Percentiles rank a stretch among this genome's conserved stretches.
Conservation (phyloP, 2,329 filamentous ascomycete species). For the Alternaria panax region DNA sequence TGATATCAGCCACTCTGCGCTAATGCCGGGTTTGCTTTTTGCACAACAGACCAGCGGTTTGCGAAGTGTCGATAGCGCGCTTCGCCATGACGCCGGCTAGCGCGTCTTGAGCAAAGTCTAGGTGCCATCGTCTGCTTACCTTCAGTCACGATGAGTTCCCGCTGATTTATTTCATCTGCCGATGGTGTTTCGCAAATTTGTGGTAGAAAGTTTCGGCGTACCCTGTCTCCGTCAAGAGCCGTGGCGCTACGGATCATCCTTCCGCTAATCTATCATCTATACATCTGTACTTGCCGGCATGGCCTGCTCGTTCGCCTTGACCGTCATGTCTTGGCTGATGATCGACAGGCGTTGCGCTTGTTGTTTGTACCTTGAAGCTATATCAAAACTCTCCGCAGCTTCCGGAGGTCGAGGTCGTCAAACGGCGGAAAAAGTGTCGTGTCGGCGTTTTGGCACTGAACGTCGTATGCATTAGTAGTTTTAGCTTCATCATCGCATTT, state of each 20-base stretch:
- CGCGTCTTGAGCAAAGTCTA: background rate
- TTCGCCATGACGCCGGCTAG: background rate
- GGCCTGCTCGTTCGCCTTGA: background rate
- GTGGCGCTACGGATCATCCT: conserved; percentile 9
- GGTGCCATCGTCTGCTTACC: background rate
- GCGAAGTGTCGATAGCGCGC: conserved; percentile 1
- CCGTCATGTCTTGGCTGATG: conserved; percentile 5
- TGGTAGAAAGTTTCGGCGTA: conserved; percentile 1
- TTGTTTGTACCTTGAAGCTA: conserved; percentile 16
- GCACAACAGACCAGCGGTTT: conserved; percentile 9
- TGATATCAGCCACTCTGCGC: conserved; percentile 3
- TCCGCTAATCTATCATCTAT: conserved; percentile 2
- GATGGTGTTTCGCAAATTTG: conserved; percentile 6
- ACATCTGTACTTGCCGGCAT: conserved; percentile 1
- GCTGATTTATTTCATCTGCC: background rate
- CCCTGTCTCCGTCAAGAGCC: conserved; percentile 4
- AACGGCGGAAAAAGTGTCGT: conserved; percentile 1
- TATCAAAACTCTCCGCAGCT: conserved; percentile 11
- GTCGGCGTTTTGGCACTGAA: background rate
- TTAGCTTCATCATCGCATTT: background rate
- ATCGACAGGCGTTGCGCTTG: conserved; percentile 11
- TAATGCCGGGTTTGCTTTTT: conserved; percentile 3
- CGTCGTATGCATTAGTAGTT: background rate
- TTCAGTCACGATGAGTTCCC: background rate
- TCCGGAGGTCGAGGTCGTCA: conserved; percentile 4